Base-by-base conservation (phyloP, 805 yeast genomes). In the Tetrapisispora fleetii region DNA sequence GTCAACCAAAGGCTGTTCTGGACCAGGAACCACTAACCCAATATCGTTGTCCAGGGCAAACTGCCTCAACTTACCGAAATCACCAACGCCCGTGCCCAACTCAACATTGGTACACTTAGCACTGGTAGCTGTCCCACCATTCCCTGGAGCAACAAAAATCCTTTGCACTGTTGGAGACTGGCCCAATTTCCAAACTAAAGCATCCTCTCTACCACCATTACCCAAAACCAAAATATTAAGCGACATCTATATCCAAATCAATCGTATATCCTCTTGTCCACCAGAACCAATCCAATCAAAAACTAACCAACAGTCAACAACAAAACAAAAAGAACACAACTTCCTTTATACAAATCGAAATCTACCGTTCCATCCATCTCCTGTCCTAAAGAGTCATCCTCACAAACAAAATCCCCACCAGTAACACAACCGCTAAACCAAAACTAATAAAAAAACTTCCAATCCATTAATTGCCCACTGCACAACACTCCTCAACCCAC, bases 121-220 rank as follows among this genome's bases (percentile, higher is more conserved):
- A 19, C 62, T 54, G 37, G 74, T 58, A 33, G 78, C 75, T 32
- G 95, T 90, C 46, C 98, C 98, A 49, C 98, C 99, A 64, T 93
- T 91, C 47, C 98, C 98, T 53, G 98, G 98, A 27, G 98, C 96
- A 48, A 91, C 96, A 60, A 65, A 95, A 56, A 95, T 82, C 51
- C 78, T 75, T 52, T 70, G 69, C 35, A 89, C 95, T 41, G 77
- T 67, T 37, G 79, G 69, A 35, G 96, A 87, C 68, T 89, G 91
- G 30, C 84, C 71, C 54, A 93, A 76, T 63, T 84, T 86, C 96
- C 96, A 90, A 16, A 87, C 85, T 52, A 93, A 76, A 47, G 98
- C 98, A 67, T 93, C 97, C 70, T 93, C 99, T 74, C 99, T 89
- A 57, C 99, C 99, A 65, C 99, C 99, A 70, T 85, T 88, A 61